Evolutionary conservation across 2,329 filamentous ascomycete species (phyloP).

Genomic region (Fusarium sp.): DNA sequence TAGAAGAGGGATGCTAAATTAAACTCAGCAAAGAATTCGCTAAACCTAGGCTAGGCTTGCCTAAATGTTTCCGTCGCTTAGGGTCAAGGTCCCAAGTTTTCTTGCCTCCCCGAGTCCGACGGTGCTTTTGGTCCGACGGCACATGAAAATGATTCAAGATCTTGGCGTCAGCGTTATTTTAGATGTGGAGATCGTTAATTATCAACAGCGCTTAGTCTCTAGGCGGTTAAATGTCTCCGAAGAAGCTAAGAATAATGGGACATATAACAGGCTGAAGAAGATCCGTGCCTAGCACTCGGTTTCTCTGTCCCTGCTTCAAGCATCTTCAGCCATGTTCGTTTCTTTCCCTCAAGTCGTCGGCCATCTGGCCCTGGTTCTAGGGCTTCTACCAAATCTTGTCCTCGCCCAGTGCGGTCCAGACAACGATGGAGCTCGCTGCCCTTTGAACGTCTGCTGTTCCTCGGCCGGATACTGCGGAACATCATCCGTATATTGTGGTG

Average conservation of each 20-base stretch:
- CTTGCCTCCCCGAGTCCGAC: not conserved
- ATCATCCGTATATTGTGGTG: rapidly evolving
- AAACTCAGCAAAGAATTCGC: rapidly evolving
- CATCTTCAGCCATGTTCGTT: rapidly evolving
- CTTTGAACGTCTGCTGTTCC: not conserved
- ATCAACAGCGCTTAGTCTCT: not conserved
- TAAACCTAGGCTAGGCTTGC: rapidly evolving
- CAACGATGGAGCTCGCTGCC: not conserved
- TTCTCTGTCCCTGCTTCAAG: not conserved
- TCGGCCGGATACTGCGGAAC: not conserved
- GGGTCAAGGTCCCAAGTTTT: too few species aligned
- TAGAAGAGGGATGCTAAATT: not conserved
- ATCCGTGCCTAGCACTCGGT: not conserved
- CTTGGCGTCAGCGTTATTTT: not conserved
- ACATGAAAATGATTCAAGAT: not conserved
- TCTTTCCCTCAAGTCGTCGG: not conserved
- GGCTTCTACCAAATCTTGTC: not conserved
- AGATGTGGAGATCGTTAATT: not conserved
- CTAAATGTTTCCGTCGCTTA: not conserved
- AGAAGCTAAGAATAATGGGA: not conserved
- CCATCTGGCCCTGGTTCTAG: not conserved
- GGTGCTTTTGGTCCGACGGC: not conserved
- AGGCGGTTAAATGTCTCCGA: not conserved
- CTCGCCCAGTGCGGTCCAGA: not conserved
- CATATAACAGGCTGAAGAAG: not conserved